phyloP scores from a whole-genome alignment of 148 eudicot species.

The Vaccinium vitisidaea region DNA sequence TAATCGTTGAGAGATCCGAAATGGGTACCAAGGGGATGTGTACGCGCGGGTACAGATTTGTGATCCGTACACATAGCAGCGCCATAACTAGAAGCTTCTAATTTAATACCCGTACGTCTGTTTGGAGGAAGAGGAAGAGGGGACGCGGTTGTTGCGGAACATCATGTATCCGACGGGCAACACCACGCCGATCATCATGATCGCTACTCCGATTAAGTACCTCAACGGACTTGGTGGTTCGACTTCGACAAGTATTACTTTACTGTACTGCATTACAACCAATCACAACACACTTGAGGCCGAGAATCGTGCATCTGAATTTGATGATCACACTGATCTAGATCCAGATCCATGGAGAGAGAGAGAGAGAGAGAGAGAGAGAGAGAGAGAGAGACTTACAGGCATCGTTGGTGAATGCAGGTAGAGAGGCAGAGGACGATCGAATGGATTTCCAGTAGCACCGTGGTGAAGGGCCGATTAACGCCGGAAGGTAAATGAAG shows the following conservation, averaged over 20 bases:
- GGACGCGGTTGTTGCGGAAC: slow-evolving; percentile 79
- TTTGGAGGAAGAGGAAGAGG: slow-evolving; percentile 66
- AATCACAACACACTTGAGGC: too few species aligned
- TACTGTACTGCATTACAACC: slow-evolving; percentile 32
- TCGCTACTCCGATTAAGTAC: slow-evolving; percentile 71
- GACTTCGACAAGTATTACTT: slow-evolving; percentile 47
- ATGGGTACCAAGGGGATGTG: too few species aligned
- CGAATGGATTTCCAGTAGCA: too few species aligned
- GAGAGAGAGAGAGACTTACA: slow-evolving; percentile 38
- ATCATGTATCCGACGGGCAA: slow-evolving; percentile 80
- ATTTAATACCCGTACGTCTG: slow-evolving; percentile 73
- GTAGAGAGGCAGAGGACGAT: neutral
- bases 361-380: neutral
- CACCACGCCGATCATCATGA: slow-evolving; percentile 91
- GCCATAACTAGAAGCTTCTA: too few species aligned
- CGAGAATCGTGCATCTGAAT: too few species aligned
- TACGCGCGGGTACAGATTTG: too few species aligned
- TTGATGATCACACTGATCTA: neutral
- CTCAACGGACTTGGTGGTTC: slow-evolving; percentile 69
- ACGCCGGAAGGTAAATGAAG: too few species aligned
- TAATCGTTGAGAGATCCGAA: too few species aligned
- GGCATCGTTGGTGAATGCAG: slow-evolving; percentile 34
- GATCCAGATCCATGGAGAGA: neutral
- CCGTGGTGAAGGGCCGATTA: too few species aligned
- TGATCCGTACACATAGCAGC: too few species aligned